Conservation (phyloP, 2,329 filamentous ascomycete genomes). For the Hawksworthiomyces lignivorus region DNA sequence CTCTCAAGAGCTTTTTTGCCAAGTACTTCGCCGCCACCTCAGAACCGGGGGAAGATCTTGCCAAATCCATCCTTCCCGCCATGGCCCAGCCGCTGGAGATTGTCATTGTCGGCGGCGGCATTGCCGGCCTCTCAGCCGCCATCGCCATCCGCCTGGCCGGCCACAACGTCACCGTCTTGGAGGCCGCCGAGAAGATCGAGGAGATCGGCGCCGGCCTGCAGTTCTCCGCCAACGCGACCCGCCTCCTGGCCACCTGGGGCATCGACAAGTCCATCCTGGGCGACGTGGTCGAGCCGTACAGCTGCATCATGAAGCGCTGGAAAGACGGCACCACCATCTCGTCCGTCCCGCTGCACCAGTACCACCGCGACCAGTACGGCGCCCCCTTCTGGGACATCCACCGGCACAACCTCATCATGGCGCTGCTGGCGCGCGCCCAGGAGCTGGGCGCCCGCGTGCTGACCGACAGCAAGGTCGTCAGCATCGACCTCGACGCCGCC, state of each 20-base stretch:
- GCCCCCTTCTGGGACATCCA: constrained; percentile 12
- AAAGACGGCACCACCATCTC: constrained; percentile 5
- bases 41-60: too few species aligned
- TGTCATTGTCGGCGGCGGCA: constrained; percentile 8
- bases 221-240: constrained; percentile 7
- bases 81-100: neutral
- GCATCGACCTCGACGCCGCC: constrained; percentile 6
- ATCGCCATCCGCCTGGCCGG: constrained; percentile 7
- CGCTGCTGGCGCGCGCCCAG: constrained; percentile 3
- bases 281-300: constrained; percentile 8
- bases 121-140: constrained; percentile 8
- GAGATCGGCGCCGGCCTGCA: constrained; percentile 9
- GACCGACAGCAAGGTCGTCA: constrained; percentile 3
- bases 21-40: neutral
- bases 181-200: constrained; percentile 8
- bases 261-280: constrained; percentile 6
- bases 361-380: constrained; percentile 8
- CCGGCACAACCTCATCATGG: constrained; percentile 9
- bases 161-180: constrained; percentile 9
- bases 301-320: constrained; percentile 10
- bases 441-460: constrained; percentile 8
- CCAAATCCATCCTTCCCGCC: too few species aligned
- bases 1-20: neutral
- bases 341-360: neutral
- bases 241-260: constrained; percentile 4